Percentiles rank a stretch among this genome's conserved stretches.
These are phyloP conservation scores for Agrocybe pediades DNA, from an alignment of 768 basidiomycete genomes.

Conservation along the genomic window DNA sequence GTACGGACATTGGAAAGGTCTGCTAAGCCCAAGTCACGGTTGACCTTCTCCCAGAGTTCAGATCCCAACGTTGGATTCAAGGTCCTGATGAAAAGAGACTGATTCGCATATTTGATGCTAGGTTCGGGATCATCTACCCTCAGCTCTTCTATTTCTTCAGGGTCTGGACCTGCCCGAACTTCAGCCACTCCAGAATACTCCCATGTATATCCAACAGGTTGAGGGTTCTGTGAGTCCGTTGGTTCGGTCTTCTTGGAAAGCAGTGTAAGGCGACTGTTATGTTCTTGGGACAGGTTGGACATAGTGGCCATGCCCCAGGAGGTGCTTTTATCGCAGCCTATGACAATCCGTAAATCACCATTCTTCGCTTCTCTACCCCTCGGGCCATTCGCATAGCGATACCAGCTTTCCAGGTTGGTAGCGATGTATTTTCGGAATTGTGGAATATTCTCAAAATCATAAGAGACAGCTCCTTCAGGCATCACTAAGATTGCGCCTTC, in stretches of 20 bases:
- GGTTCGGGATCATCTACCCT: background rate
- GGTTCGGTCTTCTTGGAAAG: background rate
- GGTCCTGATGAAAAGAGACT: constrained; percentile 13
- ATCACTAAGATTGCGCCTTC: constrained; percentile 17
- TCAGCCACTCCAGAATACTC: no score
- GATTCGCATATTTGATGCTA: background rate
- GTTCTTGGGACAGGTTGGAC: constrained; percentile 3
- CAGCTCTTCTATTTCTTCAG: background rate
- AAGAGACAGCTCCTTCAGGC: constrained; percentile 15
- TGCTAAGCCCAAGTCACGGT: no score
- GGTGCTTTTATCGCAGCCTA: constrained; percentile 22
- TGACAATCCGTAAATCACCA: constrained; percentile 26
- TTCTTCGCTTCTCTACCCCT: constrained; percentile 18
- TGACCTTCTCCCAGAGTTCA: constrained; percentile 9
- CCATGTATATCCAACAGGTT: background rate
- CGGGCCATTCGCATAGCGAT: constrained; percentile 14
- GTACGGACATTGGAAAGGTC: no score
- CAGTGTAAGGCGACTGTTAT: constrained; percentile 8
- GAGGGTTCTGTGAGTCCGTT: background rate
- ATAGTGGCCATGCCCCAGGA: constrained; percentile 25
- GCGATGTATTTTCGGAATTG: constrained; percentile 7
- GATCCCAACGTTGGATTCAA: constrained; percentile 3
- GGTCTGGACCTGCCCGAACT: constrained; percentile 1
- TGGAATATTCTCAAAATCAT: constrained; percentile 8
- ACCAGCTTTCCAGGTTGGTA: constrained; percentile 12